Base-by-base conservation (phyloP, 2,329 filamentous ascomycete species). In the Trichoderma sp. region DNA sequence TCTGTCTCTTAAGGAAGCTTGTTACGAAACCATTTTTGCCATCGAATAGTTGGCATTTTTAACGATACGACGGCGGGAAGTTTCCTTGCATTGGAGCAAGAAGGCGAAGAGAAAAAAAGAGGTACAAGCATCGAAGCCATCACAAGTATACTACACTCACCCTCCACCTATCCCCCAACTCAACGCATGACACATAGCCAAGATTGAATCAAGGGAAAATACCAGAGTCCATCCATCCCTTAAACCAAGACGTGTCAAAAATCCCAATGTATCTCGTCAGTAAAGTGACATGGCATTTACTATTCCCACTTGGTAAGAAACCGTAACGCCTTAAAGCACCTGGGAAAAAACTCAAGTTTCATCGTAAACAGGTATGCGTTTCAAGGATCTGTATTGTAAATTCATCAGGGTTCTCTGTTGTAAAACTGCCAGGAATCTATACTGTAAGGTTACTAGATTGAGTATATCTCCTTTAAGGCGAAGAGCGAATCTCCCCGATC, bases 61-160 rank as follows among this genome's bases (percentile, higher is more conserved):
- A 52, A 49, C 63, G 21, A 66, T 33, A 31, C 29, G 53, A 37
- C 37, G 11, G 31, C n/a, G 53, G 53, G 40, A 66, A 58, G 8
- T 14, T 31, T 35, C 27, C 55, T 43, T n/a, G 37, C 63, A 29
- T 58, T n/a, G 16, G 8, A 19, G n/a, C 10, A 33, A 52, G 16
- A 19, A 19, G 10, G 33, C 10, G 33, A 13, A 31, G 29, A 31
- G 33, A 19, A 19, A 43, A 40, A 1, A 43, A 7, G 19, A 37
- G 63, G 64, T 67, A 67, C 64, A 67, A 60, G 8, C 5, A 29
- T 59, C n/a, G 19, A 40, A 21, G 64, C 40, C 31, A 21, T 21
- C 21, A 14, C 47, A 68, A 40, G 65, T 68, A 68, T 33, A 60
- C 65, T 68, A 68, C 56, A 49, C 43, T 55, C 65, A 68, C 65